Evolutionary conservation across 371 early-diverging fungal genomes (phyloP).

Genomic region (Mycotypha africana): DNA sequence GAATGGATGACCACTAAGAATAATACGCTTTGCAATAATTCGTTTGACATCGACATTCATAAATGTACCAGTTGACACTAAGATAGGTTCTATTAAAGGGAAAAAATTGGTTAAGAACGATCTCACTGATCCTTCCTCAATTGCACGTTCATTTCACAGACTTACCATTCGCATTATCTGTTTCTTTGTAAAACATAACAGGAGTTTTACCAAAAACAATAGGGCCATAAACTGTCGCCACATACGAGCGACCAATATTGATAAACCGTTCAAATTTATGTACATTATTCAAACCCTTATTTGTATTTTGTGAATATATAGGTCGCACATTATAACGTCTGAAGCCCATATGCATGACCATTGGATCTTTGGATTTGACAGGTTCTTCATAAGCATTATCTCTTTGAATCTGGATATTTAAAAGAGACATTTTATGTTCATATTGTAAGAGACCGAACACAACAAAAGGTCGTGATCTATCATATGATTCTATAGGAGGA

Average conservation of each 20-base stretch:
- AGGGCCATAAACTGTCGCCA: conserved; percentile 88
- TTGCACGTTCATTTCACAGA: no score
- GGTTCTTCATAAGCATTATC: conserved; percentile 66
- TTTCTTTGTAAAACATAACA: conserved; percentile 67
- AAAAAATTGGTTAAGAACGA: not conserved
- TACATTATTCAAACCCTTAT: conserved; percentile 83
- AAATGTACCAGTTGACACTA: conserved; percentile 79
- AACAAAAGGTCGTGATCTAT: conserved; percentile 57
- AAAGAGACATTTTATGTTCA: conserved; percentile 89
- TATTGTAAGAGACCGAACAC: conserved; percentile 86
- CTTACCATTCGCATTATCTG: conserved; percentile 51
- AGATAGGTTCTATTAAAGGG: conserved; percentile 41
- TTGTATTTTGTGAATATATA: conserved; percentile 84
- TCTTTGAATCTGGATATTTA: conserved; percentile 75
- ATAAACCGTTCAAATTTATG: conserved; percentile 93
- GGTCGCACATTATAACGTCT: conserved; percentile 80
- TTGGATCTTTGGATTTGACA: conserved; percentile 78
- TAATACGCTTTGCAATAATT: conserved; percentile 90
- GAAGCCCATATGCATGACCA: conserved; percentile 86
- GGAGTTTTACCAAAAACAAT: conserved; percentile 82
- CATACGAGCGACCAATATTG: conserved; percentile 59
- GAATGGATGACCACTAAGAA: conserved; percentile 93
- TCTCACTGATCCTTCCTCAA: not conserved
- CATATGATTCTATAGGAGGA: conserved; percentile 47
- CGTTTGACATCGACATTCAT: conserved; percentile 76